Percentiles rank a stretch among this genome's conserved stretches.
Conservation (phyloP, 2,329 filamentous ascomycete species). For the Macrophomina phaseolina region DNA sequence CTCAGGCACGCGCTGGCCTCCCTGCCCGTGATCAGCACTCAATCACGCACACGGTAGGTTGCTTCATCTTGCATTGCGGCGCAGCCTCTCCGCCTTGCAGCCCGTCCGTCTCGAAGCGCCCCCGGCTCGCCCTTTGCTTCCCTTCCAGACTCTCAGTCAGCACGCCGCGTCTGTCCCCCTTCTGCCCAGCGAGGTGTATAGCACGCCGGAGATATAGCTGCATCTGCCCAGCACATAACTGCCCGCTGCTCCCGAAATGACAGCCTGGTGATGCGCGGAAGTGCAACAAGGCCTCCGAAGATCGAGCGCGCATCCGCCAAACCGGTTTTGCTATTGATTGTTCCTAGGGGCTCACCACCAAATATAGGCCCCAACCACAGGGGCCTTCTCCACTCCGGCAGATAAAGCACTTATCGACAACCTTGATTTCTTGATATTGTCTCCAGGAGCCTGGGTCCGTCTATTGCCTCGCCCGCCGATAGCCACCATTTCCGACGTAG, state of each 20-base stretch:
- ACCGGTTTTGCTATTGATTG: conserved; percentile 19
- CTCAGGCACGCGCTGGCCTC: conserved; percentile 14
- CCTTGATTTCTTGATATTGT: conserved; percentile 1
- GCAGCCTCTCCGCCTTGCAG: background rate
- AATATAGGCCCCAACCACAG: conserved; percentile 13
- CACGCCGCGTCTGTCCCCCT: background rate
- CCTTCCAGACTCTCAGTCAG: conserved; percentile 9
- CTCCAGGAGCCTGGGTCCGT: conserved; percentile 2
- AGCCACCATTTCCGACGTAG: conserved; percentile 5
- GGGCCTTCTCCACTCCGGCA: conserved; percentile 12
- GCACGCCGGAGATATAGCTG: conserved; percentile 7
- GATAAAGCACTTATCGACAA: conserved; percentile 15
- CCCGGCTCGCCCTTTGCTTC: background rate
- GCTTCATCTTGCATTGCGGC: conserved; percentile 25
- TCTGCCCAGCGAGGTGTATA: background rate
- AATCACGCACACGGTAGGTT: conserved; percentile 23
- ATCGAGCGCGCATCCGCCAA: conserved; percentile 24
- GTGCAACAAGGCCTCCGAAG: conserved; percentile 16
- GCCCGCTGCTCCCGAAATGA: background rate
- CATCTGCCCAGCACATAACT: conserved; percentile 13
- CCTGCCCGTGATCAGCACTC: conserved; percentile 20
- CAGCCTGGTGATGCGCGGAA: conserved; percentile 22
- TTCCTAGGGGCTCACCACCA: conserved; percentile 14
- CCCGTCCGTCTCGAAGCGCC: background rate
- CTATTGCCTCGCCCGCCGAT: conserved; percentile 14